Percentiles rank a stretch among this genome's conserved stretches.
Evolutionary conservation across 179 eudicot genomes (phyloP).

Genomic region (Beta corolliflora): DNA sequence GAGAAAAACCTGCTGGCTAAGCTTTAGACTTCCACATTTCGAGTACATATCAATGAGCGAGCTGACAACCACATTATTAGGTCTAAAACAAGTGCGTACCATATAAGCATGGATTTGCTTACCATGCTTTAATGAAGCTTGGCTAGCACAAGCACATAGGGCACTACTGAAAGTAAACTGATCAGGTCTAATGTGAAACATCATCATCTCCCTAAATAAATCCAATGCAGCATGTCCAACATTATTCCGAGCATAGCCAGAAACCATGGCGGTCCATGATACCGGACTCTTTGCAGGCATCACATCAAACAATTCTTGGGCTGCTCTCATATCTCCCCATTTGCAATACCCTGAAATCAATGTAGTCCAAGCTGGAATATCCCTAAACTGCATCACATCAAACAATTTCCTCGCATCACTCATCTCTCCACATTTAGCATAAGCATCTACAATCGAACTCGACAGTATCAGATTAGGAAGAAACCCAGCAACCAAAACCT

Average conservation of each 20-base stretch:
- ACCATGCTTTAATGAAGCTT: slow-evolving; percentile 57
- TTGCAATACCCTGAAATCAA: slow-evolving; percentile 69
- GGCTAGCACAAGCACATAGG: slow-evolving; percentile 64
- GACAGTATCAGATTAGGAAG: slow-evolving; percentile 54
- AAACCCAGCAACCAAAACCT: slow-evolving; percentile 56
- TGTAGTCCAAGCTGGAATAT: slow-evolving; percentile 68
- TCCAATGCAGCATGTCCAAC: slow-evolving; percentile 51
- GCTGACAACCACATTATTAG: slow-evolving; percentile 65
- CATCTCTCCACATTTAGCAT: slow-evolving; percentile 60
- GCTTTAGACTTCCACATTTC: slow-evolving; percentile 62
- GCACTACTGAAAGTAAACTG: slow-evolving; percentile 73
- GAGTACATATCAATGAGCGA: slow-evolving; percentile 83
- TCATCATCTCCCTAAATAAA: slow-evolving; percentile 55
- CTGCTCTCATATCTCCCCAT: slow-evolving; percentile 64
- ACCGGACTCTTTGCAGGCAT: slow-evolving; percentile 70
- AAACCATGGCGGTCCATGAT: slow-evolving; percentile 71
- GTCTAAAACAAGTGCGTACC: slow-evolving; percentile 43
- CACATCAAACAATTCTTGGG: slow-evolving; percentile 53
- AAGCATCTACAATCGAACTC: slow-evolving; percentile 74
- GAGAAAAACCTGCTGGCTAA: slow-evolving; percentile 48
- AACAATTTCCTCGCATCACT: slow-evolving; percentile 59
- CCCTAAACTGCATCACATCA: slow-evolving; percentile 61
- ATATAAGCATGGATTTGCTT: slow-evolving; percentile 73
- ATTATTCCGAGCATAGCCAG: slow-evolving; percentile 64
- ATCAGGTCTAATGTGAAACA: slow-evolving; percentile 46